These are phyloP conservation scores for Spencermartinsiella ligniputridi DNA, from an alignment of 1,139 yeast species.

Conservation along the genomic window DNA sequence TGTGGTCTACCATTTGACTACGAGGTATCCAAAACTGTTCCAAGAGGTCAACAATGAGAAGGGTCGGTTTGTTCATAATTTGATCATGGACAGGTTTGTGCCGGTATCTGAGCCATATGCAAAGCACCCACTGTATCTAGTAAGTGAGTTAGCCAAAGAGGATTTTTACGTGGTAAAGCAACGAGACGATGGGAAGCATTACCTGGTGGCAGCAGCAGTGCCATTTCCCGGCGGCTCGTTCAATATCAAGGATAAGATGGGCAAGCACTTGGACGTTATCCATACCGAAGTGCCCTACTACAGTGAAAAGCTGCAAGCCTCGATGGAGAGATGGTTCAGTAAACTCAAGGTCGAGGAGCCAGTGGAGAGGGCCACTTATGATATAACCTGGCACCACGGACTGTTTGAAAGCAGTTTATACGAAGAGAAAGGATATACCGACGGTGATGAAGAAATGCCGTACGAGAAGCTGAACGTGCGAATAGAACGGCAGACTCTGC, in stretches of 20 bases:
- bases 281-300: slow-evolving; percentile 73
- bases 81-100: slow-evolving; percentile 55
- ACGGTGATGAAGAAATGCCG: neutral
- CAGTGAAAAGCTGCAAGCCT: slow-evolving; percentile 56
- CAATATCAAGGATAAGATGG: slow-evolving; percentile 55
- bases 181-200: slow-evolving; percentile 52
- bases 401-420: slow-evolving; percentile 28
- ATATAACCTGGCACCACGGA: slow-evolving; percentile 67
- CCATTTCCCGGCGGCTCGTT: slow-evolving; percentile 80
- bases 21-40: slow-evolving; percentile 60
- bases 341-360: slow-evolving; percentile 55
- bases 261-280: slow-evolving; percentile 56
- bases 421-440: neutral
- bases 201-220: slow-evolving; percentile 68
- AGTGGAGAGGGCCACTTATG: slow-evolving; percentile 75
- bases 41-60: slow-evolving; percentile 42
- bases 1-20: slow-evolving; percentile 55
- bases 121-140: slow-evolving; percentile 58
- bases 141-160: slow-evolving; percentile 68
- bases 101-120: slow-evolving; percentile 58
- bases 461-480: slow-evolving; percentile 55
- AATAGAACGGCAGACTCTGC: slow-evolving; percentile 61
- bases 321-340: slow-evolving; percentile 73
- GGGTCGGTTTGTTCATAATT: slow-evolving; percentile 50
- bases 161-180: slow-evolving; percentile 58